These are phyloP conservation scores for Aureobasidium pullulans DNA, from an alignment of 2,329 filamentous ascomycete genomes.

Conservation along the genomic window DNA sequence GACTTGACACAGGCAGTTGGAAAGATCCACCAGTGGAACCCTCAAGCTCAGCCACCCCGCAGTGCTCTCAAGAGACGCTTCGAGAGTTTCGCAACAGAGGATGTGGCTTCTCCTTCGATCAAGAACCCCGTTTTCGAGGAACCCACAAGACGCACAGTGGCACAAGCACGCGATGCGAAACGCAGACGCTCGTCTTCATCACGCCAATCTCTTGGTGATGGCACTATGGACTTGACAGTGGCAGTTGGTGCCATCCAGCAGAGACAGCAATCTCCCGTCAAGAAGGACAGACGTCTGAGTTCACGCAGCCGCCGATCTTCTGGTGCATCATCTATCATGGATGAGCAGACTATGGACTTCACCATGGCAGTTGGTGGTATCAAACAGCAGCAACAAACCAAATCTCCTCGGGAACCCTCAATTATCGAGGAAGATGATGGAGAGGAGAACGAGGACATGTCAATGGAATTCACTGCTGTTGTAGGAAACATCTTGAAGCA, in stretches of 20 bases:
- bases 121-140: conserved; percentile 20
- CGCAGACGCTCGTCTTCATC: conserved; percentile 30
- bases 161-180: conserved; percentile 30
- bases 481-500: conserved; percentile 37
- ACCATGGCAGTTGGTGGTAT: conserved; percentile 46
- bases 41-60: conserved; percentile 26
- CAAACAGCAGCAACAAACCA: not conserved
- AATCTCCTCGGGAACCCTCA: not conserved
- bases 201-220: conserved; percentile 32
- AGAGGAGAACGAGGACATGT: conserved; percentile 40
- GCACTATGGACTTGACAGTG: conserved; percentile 34
- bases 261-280: conserved; percentile 19
- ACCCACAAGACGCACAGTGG: conserved; percentile 20
- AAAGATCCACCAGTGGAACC: conserved; percentile 34
- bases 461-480: conserved; percentile 47
- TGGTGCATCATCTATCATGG: conserved; percentile 28
- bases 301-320: conserved; percentile 30
- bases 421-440: conserved; percentile 23
- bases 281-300: conserved; percentile 22
- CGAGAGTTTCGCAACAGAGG: conserved; percentile 27
- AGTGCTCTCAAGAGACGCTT: conserved; percentile 36
- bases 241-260: conserved; percentile 29
- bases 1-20: conserved; percentile 51
- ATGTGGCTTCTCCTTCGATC: conserved; percentile 26
- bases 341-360: conserved; percentile 50